phyloP scores from a whole-genome alignment of 768 basidiomycete genomes.

The Brasilioporus rufonigricans region DNA sequence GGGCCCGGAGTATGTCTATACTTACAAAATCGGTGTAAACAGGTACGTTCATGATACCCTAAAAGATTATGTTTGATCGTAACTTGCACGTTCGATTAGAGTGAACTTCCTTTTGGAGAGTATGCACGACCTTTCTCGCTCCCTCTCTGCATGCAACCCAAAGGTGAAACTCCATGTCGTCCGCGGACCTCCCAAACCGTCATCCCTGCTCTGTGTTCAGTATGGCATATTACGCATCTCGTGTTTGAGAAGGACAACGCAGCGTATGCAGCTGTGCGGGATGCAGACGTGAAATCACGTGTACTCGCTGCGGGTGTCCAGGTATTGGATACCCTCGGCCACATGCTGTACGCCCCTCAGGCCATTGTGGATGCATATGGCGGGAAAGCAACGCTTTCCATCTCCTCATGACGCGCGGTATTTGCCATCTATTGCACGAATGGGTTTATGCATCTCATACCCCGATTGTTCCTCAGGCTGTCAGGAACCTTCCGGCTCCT shows the following conservation, averaged over 20 bases:
- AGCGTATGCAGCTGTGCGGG: background rate
- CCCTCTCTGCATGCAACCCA: slow-evolving; percentile 11
- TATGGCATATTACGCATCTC: slow-evolving; percentile 14
- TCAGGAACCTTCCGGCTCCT: slow-evolving; percentile 8
- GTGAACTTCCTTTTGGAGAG: slow-evolving; percentile 14
- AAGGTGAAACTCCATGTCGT: slow-evolving; percentile 17
- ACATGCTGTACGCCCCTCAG: background rate
- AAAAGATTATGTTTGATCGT: background rate
- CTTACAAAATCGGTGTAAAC: slow-evolving; percentile 5
- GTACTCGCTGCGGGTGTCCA: background rate
- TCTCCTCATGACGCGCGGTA: slow-evolving; percentile 10
- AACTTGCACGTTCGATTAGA: slow-evolving; percentile 6
- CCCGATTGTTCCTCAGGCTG: slow-evolving; percentile 9
- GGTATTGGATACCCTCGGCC: background rate
- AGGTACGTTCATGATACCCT: slow-evolving; percentile 1
- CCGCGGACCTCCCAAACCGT: slow-evolving; percentile 20
- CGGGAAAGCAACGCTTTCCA: slow-evolving; percentile 1
- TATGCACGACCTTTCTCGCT: slow-evolving; percentile 6
- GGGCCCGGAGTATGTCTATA: background rate
- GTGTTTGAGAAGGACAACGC: slow-evolving; percentile 6
- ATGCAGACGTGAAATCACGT: slow-evolving; percentile 4
- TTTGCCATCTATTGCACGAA: background rate
- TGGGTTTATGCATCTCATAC: background rate
- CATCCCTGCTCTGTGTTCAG: slow-evolving; percentile 8
- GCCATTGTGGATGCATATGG: slow-evolving; percentile 2